Conservation (phyloP, 441 rosid species). For the Bocquillonia castaneifolia region DNA sequence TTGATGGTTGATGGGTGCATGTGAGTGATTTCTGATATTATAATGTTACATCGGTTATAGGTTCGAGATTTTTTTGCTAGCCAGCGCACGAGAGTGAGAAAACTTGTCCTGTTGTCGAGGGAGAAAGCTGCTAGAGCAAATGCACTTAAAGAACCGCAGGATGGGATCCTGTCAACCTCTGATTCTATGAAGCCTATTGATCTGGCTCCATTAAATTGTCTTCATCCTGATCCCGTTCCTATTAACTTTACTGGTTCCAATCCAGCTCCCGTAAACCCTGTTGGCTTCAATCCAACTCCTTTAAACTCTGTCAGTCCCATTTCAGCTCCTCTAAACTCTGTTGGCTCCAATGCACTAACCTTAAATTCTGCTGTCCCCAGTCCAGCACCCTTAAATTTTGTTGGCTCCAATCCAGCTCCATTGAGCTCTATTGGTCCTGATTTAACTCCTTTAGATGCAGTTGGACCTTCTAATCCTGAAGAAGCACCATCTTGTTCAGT, state of each 20-base stretch:
- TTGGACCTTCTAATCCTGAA: slow-evolving; percentile 43
- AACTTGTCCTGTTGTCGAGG: slow-evolving; percentile 66
- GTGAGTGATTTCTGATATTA: slow-evolving; percentile 8
- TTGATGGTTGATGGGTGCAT: background rate
- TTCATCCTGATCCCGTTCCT: slow-evolving; percentile 48
- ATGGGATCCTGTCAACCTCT: slow-evolving; percentile 30
- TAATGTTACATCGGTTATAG: slow-evolving; percentile 35
- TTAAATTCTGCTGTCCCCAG: slow-evolving; percentile 38
- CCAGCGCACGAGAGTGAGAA: slow-evolving; percentile 86
- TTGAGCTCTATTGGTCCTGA: slow-evolving; percentile 17
- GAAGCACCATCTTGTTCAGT: slow-evolving; percentile 53
- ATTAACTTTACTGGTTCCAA: slow-evolving; percentile 41
- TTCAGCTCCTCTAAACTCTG: slow-evolving; percentile 40
- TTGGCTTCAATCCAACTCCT: slow-evolving; percentile 20
- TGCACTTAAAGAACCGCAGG: slow-evolving; percentile 28
- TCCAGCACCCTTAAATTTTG: slow-evolving; percentile 38
- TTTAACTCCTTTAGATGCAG: slow-evolving; percentile 45
- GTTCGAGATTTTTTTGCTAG: slow-evolving; percentile 83
- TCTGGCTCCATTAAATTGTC: slow-evolving; percentile 49
- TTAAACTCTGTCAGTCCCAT: slow-evolving; percentile 2
- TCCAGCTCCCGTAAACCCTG: slow-evolving; percentile 37
- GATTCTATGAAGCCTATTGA: slow-evolving; percentile 39
- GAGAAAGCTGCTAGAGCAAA: slow-evolving; percentile 55
- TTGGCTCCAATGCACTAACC: slow-evolving; percentile 35
- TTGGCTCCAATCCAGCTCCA: slow-evolving; percentile 29